phyloP scores from a whole-genome alignment of 2,329 filamentous ascomycete species.

The Penicillium sp. region DNA sequence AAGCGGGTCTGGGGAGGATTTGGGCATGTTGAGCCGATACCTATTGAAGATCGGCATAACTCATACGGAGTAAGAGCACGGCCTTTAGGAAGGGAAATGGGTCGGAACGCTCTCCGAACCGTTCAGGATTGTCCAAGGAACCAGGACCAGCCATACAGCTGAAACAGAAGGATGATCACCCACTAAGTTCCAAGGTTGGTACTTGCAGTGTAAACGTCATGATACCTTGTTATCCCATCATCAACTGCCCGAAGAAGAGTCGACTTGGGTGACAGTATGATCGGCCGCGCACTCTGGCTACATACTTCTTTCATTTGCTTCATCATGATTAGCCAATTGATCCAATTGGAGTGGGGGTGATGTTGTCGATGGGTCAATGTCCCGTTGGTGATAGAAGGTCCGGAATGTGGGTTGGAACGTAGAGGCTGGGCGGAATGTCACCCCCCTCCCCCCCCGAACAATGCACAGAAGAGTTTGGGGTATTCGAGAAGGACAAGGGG shows the following conservation, averaged over 20 bases:
- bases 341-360: constrained; percentile 13
- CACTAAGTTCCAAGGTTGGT: constrained; percentile 1
- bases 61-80: neutral
- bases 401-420: constrained; percentile 31
- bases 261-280: constrained; percentile 15
- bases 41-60: constrained; percentile 6
- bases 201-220: constrained; percentile 38
- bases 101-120: constrained; percentile 16
- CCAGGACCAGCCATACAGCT: constrained; percentile 3
- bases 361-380: constrained; percentile 15
- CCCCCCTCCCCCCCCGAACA: constrained; percentile 22
- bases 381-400: constrained; percentile 15
- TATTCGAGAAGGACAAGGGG: constrained; percentile 25
- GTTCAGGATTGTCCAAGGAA: constrained; percentile 8
- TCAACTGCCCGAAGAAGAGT: constrained; percentile 15
- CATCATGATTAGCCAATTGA: constrained; percentile 14
- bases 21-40: constrained; percentile 20
- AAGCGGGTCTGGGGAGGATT: constrained; percentile 22
- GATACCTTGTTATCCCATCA: constrained; percentile 19
- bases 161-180: neutral
- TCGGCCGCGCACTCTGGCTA: constrained; percentile 10
- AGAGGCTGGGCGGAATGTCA: constrained; percentile 34
- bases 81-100: constrained; percentile 8
- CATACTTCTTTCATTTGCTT: neutral
- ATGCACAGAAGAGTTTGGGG: constrained; percentile 30